Evolutionary conservation across 768 basidiomycete species (phyloP).

Genomic region (Boletus reticuloceps): DNA sequence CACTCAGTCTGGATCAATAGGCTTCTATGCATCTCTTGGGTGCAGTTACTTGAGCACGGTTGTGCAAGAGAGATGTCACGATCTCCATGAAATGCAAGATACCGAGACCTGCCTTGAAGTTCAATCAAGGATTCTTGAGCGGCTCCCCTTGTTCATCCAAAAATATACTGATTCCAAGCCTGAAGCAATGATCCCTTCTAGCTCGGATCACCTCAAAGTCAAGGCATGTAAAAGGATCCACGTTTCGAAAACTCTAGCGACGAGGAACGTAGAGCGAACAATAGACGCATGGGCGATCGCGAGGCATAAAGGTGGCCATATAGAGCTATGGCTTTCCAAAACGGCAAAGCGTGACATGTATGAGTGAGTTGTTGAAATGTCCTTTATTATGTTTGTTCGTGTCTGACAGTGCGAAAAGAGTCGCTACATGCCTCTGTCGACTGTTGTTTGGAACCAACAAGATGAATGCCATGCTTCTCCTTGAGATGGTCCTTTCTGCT

Average conservation of each 20-base stretch:
- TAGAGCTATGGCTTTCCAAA: conserved; percentile 69
- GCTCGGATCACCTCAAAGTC: conserved; percentile 59
- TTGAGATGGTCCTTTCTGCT: conserved; percentile 87
- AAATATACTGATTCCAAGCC: conserved; percentile 68
- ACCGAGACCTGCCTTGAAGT: conserved; percentile 46
- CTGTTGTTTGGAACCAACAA: conserved; percentile 70
- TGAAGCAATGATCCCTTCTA: conserved; percentile 50
- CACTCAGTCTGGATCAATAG: conserved; percentile 31
- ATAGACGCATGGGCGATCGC: conserved; percentile 71
- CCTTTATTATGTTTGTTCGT: not conserved
- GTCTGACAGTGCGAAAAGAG: conserved; percentile 35
- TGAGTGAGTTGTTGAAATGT: conserved; percentile 56
- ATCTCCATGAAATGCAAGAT: conserved; percentile 44
- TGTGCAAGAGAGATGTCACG: conserved; percentile 69
- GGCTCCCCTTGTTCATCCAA: conserved; percentile 84
- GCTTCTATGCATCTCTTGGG: conserved; percentile 73
- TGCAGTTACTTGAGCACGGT: conserved; percentile 68
- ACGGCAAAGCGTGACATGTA: conserved; percentile 78
- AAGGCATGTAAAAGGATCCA: conserved; percentile 58
- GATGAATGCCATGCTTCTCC: conserved; percentile 77
- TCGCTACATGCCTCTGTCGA: conserved; percentile 77
- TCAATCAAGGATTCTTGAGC: conserved; percentile 65
- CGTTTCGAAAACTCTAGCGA: conserved; percentile 55
- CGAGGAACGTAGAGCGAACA: conserved; percentile 45
- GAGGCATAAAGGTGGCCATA: conserved; percentile 42